Base-by-base conservation (phyloP, 768 basidiomycete species). In the Fomitopsis pulvina region DNA sequence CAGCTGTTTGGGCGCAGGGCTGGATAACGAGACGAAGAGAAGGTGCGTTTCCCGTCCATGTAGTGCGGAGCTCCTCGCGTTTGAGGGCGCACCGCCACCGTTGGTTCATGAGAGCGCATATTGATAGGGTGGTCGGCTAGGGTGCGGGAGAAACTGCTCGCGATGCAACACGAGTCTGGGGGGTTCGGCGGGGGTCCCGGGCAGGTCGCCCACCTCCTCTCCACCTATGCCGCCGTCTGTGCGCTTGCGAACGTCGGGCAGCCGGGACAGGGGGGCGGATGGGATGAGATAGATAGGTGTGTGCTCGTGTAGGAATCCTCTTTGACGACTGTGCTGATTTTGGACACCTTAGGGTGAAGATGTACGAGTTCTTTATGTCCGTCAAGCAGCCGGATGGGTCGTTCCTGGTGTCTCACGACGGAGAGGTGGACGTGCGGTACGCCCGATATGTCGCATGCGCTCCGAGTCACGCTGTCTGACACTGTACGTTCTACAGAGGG, bases 171-270 rank as follows among this genome's bases (percentile, higher is more conserved):
- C 63, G 82, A 85, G 0, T 74, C 80, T 8, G 95, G 95, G 0
- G 95, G 94, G 1, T 98, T 98, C 63, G 81, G 83, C 6, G 96
- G 96, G 20, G 95, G 95, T 0, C 87, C 91, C 1, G 83, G 87
- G 2, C 96, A 98, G 62, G 73, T 83, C 0, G 76, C 92, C 0
- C 96, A 98, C 66, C 68, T 97, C 5, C 72, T 98, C 6, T 80
- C 95, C 0, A 96, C 91, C 0, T 99, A 96, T 62, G 93, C 93
- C 0, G 68, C 91, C 0, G 80, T 96, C 6, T 92, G 83, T 55
- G 69, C 90, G 4, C 71, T 99, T 7, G 90, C 91, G 0, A 87
- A 93, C 44, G 85, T 80, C 0, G 93, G 92, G 0, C 66, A 76
- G 22, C 78, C 88, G 2, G 87, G 87, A 0, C 74, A 76, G 3